Evolutionary conservation across 768 basidiomycete species (phyloP), one percentile per base, ranked within the genome.

Genomic region (Myochromella boudieri): DNA sequence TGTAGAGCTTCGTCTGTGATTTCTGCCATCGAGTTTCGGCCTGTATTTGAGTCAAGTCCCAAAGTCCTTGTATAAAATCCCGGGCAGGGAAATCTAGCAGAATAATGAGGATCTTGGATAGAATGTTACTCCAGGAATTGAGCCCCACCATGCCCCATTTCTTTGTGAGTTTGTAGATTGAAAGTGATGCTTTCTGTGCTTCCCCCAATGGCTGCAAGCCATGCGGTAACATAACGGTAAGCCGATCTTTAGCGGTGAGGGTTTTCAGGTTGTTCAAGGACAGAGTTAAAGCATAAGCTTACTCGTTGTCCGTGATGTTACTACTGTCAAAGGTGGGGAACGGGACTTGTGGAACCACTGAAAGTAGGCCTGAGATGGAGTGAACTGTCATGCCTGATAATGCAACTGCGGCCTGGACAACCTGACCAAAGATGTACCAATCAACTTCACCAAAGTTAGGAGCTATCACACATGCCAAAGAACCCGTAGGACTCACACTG

Each of bases 361-460:
- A 56, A n/a, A 74, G 45, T 4, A 78, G 54, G 9, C 52, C 41
- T 10, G 54, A 49, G 42, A 69, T 55, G 37, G 62, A 54, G 34
- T 54, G 45, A 36, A 67, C 54, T 21, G 71, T 59, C 20, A 54
- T 60, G 51, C 76, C 77, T 27, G 83, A 58, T 9, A 81, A 53
- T 0, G 48, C 55, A 12, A 76, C 54, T 4, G 67, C 65, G 9
- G 62, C 63, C 47, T 76, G 69, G 0, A 83, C 53, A 7, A 81
- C 51, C 42, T 68, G 67, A 25, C 64, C 68, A 48, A 78, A 80
- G 20, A 82, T 62, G 27, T 58, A 60, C 84, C 84, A 86, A 49
- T 82, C 68, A 54, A 81, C 84, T 86, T 39, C 28, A 29, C 14
- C 34, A 26, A n/a, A 17, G 32, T 46, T 33, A 51, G 53, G 22